A percentile compares a stretch with the other conserved stretches of the same genome.
These are phyloP conservation scores for Ophioceras dolichostomum DNA, from an alignment of 2,329 filamentous ascomycete species.

Conservation along the genomic window DNA sequence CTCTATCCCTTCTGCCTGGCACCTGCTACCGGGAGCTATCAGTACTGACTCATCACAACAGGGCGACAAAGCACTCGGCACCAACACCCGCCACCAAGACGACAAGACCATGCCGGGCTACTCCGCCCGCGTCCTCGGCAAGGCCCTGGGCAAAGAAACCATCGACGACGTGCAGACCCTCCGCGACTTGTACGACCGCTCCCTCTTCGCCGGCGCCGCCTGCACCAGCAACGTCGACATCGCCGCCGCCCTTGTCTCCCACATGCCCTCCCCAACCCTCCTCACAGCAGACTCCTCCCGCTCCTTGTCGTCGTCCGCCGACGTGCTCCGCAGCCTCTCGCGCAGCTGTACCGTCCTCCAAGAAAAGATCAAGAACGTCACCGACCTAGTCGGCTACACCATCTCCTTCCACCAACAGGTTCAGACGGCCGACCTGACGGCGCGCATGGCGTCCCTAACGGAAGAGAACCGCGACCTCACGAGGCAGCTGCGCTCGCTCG, in stretches of 20 bases:
- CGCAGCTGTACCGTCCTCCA: background rate
- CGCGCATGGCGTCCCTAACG: slow-evolving; percentile 5
- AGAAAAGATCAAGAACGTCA: background rate
- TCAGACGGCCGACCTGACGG: slow-evolving; percentile 4
- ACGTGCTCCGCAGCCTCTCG: background rate
- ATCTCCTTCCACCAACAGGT: background rate
- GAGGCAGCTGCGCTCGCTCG: slow-evolving; percentile 6
- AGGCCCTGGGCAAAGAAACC: too few species aligned
- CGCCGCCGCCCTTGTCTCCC: background rate
- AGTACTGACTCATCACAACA: too few species aligned
- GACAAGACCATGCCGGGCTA: too few species aligned
- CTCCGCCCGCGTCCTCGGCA: too few species aligned
- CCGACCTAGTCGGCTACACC: background rate
- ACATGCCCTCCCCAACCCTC: too few species aligned
- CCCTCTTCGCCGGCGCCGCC: background rate
- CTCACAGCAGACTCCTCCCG: background rate
- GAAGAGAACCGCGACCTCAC: slow-evolving; percentile 6
- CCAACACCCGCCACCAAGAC: background rate
- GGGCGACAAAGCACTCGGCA: background rate
- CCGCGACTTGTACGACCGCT: background rate
- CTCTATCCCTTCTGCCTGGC: too few species aligned
- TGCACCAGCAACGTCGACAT: background rate
- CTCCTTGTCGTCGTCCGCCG: background rate
- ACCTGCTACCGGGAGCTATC: too few species aligned
- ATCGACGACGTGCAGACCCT: slow-evolving; percentile 2